phyloP scores from a whole-genome alignment of 441 rosid genomes.

The Populus hybrid region DNA sequence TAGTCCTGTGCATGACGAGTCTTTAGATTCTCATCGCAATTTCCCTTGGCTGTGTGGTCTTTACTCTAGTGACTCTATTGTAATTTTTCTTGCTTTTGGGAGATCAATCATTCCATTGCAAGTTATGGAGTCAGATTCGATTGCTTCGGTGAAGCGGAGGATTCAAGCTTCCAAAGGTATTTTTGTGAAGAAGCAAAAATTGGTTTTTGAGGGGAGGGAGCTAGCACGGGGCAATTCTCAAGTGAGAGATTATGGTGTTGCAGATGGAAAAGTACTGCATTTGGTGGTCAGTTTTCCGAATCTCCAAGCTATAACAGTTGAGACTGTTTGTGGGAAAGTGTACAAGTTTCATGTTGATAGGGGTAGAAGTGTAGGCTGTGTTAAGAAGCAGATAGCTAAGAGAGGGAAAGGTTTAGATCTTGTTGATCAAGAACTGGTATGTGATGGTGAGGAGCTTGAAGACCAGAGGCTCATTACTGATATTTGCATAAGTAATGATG shows the following conservation, averaged over 20 bases:
- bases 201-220: constrained; percentile 55
- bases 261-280: constrained; percentile 57
- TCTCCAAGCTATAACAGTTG: constrained; percentile 53
- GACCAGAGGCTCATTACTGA: constrained; percentile 62
- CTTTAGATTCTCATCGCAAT: constrained; percentile 34
- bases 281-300: constrained; percentile 61
- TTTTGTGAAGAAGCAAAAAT: constrained; percentile 58
- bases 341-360: constrained; percentile 55
- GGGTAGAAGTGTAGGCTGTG: constrained; percentile 57
- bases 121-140: constrained; percentile 55
- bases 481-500: constrained; percentile 45
- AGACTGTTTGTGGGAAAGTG: constrained; percentile 55
- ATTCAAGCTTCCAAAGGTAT: constrained; percentile 65
- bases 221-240: constrained; percentile 45
- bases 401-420: constrained; percentile 44
- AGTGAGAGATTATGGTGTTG: constrained; percentile 49
- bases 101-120: constrained; percentile 54
- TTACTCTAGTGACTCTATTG: constrained; percentile 38
- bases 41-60: constrained; percentile 27
- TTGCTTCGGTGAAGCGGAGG: constrained; percentile 68
- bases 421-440: constrained; percentile 52
- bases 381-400: constrained; percentile 62
- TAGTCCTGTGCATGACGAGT: constrained; percentile 49
- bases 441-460: constrained; percentile 67
- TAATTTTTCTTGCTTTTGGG: constrained; percentile 46